These are phyloP conservation scores for Chenopodium suecicum DNA, from an alignment of 148 eudicot genomes.

Conservation along the genomic window DNA sequence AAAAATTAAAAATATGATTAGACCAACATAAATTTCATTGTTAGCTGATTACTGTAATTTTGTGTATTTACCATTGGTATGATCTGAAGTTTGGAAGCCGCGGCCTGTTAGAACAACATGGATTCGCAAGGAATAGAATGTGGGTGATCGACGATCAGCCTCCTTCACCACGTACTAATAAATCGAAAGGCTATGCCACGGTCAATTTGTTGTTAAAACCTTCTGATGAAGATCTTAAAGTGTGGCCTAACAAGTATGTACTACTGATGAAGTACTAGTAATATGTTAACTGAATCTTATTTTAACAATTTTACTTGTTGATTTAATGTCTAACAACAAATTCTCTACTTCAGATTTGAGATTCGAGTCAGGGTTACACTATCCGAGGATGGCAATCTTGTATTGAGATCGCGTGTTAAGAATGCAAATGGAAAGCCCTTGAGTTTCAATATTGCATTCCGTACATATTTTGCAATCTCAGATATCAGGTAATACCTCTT, in stretches of 20 bases:
- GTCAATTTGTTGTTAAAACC: slow-evolving; percentile 56
- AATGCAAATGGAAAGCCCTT: slow-evolving; percentile 77
- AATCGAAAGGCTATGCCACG: slow-evolving; percentile 36
- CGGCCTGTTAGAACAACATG: slow-evolving; percentile 64
- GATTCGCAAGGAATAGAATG: slow-evolving; percentile 69
- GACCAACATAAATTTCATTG: background rate
- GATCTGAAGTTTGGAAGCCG: slow-evolving; percentile 56
- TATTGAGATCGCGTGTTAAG: slow-evolving; percentile 64
- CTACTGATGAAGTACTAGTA: slow-evolving; percentile 8
- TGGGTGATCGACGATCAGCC: slow-evolving; percentile 62
- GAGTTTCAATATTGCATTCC: slow-evolving; percentile 78
- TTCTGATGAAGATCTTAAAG: slow-evolving; percentile 59
- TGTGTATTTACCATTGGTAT: background rate
- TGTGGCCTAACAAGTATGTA: slow-evolving; percentile 36
- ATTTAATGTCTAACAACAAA: background rate
- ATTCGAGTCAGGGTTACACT: slow-evolving; percentile 72
- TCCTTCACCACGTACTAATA: slow-evolving; percentile 51
- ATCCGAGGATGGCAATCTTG: slow-evolving; percentile 60
- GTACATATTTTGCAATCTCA: slow-evolving; percentile 79
- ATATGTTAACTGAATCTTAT: background rate
- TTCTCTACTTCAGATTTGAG: slow-evolving; percentile 56
- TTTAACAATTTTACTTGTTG: background rate
- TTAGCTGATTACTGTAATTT: background rate
- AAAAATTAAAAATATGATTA: background rate
- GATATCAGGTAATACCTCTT: slow-evolving; percentile 70